Evolutionary conservation across 2,329 filamentous ascomycete species (phyloP).

Genomic region (Aspergillus spinulosporus): DNA sequence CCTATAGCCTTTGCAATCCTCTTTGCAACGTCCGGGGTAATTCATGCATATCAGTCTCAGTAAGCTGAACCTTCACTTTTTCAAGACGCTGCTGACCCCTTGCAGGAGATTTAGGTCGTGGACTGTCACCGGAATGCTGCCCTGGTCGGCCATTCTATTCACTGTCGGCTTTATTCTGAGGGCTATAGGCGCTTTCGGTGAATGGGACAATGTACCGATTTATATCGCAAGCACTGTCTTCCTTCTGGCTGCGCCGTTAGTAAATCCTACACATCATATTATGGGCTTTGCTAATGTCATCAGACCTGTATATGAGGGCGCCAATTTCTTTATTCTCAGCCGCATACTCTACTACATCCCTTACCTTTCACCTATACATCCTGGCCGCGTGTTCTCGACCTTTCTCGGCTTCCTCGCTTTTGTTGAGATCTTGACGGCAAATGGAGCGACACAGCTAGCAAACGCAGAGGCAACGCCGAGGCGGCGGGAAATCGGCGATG

Average conservation of each 20-base stretch:
- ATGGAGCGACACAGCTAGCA: slow-evolving; percentile 51
- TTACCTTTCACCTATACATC: slow-evolving; percentile 54
- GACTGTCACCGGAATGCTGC: slow-evolving; percentile 44
- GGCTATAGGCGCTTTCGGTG: slow-evolving; percentile 37
- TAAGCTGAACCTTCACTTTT: slow-evolving; percentile 19
- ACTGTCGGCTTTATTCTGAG: slow-evolving; percentile 41
- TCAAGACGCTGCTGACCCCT: slow-evolving; percentile 6
- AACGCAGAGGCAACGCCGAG: slow-evolving; percentile 39
- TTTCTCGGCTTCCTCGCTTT: slow-evolving; percentile 56
- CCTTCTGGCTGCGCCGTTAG: slow-evolving; percentile 43
- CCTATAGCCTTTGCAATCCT: slow-evolving; percentile 44
- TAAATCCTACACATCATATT: not conserved
- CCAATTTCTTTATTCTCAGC: slow-evolving; percentile 55
- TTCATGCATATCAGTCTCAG: slow-evolving; percentile 43
- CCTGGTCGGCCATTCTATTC: slow-evolving; percentile 45
- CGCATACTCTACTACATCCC: slow-evolving; percentile 52
- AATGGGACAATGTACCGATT: slow-evolving; percentile 37
- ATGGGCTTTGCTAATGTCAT: not conserved
- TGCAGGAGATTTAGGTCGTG: slow-evolving; percentile 42
- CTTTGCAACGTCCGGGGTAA: slow-evolving; percentile 39
- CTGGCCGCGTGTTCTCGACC: slow-evolving; percentile 59
- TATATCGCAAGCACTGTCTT: slow-evolving; percentile 44
- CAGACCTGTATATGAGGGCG: slow-evolving; percentile 44
- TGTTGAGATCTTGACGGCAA: slow-evolving; percentile 51
- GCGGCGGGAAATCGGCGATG: slow-evolving; percentile 45